A percentile compares a stretch with the other conserved stretches of the same genome.
phyloP scores from a whole-genome alignment of 768 basidiomycete genomes.

The Paxillus ammoniavirescens region DNA sequence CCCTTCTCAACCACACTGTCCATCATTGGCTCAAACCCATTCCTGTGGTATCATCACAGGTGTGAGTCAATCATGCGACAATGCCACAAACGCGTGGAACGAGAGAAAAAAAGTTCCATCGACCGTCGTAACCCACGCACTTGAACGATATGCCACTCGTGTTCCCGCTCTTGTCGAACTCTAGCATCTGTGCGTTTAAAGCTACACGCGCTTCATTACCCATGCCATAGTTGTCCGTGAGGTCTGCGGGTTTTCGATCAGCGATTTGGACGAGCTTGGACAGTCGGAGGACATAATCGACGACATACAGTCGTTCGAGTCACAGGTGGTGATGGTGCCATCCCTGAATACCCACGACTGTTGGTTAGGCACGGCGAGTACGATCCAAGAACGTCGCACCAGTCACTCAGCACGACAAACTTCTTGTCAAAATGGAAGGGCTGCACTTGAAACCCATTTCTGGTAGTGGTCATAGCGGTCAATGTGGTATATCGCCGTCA shows the following conservation, averaged over 20 bases:
- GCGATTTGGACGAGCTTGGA: background rate
- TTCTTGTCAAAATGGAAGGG: constrained; percentile 55
- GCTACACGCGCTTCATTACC: constrained; percentile 68
- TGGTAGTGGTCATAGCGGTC: background rate
- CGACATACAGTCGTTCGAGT: constrained; percentile 86
- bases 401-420: constrained; percentile 88
- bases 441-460: constrained; percentile 6
- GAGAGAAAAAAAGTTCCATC: no score
- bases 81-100: no score
- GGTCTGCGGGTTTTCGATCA: constrained; percentile 40
- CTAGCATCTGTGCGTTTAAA: constrained; percentile 72
- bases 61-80: no score
- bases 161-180: constrained; percentile 21
- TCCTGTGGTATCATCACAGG: constrained; percentile 42
- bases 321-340: constrained; percentile 89
- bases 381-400: constrained; percentile 49
- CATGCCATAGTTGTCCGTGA: constrained; percentile 90
- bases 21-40: constrained; percentile 87
- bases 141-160: constrained; percentile 26
- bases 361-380: background rate
- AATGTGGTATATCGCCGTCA: constrained; percentile 1
- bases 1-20: constrained; percentile 72
- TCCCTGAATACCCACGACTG: constrained; percentile 50
- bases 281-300: background rate
- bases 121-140: constrained; percentile 30